Conservation (phyloP, 306 rosid genomes). For the Trifolium subterraneum region DNA sequence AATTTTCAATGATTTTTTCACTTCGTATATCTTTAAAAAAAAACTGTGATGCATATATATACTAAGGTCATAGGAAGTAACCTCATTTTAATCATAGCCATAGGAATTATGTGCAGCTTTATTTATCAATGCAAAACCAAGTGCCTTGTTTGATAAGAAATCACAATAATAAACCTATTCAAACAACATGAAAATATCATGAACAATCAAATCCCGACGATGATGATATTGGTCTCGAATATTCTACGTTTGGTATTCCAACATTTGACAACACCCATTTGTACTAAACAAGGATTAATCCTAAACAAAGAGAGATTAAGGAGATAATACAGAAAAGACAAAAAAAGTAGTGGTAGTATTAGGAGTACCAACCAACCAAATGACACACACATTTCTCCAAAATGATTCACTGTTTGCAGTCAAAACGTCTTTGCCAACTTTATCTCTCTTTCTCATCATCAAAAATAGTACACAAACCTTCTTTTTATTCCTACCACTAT, state of each 20-base stretch:
- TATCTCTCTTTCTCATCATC: neutral
- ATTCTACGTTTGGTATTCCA: slow-evolving; percentile 55
- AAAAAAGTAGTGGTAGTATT: neutral
- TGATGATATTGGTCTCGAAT: no score
- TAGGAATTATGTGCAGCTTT: no score
- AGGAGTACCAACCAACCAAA: slow-evolving; percentile 44
- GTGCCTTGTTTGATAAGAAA: slow-evolving; percentile 26
- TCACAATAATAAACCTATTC: neutral
- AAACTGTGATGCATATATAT: no score
- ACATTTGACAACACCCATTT: slow-evolving; percentile 15
- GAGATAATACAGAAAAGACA: neutral
- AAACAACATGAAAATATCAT: neutral
- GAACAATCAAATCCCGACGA: neutral
- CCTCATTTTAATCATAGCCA: no score
- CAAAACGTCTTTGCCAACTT: slow-evolving; percentile 42
- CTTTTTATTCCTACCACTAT: slow-evolving; percentile 12
- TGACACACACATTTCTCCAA: neutral
- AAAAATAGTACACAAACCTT: neutral
- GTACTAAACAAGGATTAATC: neutral
- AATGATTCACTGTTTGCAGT: slow-evolving; percentile 24
- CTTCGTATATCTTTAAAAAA: no score
- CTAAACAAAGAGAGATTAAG: neutral
- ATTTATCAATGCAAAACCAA: neutral
- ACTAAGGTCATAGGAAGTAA: no score
- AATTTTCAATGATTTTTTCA: no score